Base-by-base conservation (phyloP, 805 yeast species). In the Barnettozyma botsteinii region DNA sequence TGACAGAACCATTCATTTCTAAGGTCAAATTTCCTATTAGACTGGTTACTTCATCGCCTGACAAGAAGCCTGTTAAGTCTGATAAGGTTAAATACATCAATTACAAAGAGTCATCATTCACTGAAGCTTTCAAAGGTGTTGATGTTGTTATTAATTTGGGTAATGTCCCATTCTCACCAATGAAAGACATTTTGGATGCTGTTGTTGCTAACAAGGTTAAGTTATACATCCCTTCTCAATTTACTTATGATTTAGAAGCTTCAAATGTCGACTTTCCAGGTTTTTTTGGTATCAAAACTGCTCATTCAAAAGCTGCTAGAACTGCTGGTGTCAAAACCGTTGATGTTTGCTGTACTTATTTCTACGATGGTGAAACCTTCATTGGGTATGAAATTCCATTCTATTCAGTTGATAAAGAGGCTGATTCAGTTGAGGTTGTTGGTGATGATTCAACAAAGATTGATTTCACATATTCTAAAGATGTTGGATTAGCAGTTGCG, bases 201-300 rank as follows among this genome's bases (percentile, higher is more conserved):
- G 69, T 69, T 4, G 52, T 55, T 9, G 57, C 52, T 22, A 65
- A 63, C 37, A 69, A 70, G 46, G 75, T 77, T 35, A 70, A 71
- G 52, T 52, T 75, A 25, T 78, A 67, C 60, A 69, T 77, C 47
- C 81, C 83, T 23, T 71, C 81, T 3, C 83, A 77, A 50, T 79
- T 73, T 49, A 86, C 85, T 30, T 50, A 64, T 18, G 77, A 75
- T 39, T 37, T 67, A 15, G 53, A 47, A 3, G 60, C 53, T 8
- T 54, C 55, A 17, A 49, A 49, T 5, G 43, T 48, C 18, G 30
- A 39, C 17, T 54, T 65, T 18, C 70, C 75, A 7, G 64, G 62
- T 1, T 60, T 72, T 40, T 39, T 59, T 5, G 50, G 35, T 2
- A 11, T 41, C 15, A 74, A 73, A 53, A 33, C 53, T 1, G 50